Percentiles rank a stretch among this genome's conserved stretches.
Conservation (phyloP, 345 rosid species). For the Passiflora organensis region DNA sequence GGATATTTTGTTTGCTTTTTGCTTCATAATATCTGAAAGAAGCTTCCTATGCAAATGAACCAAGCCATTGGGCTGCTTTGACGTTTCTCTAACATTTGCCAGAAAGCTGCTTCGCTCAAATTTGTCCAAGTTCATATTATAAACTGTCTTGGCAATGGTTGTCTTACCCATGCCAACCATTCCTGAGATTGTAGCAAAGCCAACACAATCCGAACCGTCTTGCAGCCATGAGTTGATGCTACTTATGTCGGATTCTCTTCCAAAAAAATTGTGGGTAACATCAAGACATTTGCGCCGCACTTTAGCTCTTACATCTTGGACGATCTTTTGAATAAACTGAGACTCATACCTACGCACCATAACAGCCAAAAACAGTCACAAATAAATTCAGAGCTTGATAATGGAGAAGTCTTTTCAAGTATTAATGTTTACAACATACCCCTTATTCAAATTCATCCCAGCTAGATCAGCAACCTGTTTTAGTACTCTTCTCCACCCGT, state of each 20-base stretch:
- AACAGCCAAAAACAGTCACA: background rate
- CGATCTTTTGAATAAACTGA: too few species aligned
- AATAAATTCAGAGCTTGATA: background rate
- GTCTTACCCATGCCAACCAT: background rate
- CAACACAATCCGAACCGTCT: background rate
- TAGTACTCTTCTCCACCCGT: background rate
- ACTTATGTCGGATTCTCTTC: background rate
- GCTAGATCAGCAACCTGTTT: background rate
- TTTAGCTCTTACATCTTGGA: too few species aligned
- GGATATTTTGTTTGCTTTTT: background rate
- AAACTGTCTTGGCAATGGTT: background rate
- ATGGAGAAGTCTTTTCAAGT: too few species aligned
- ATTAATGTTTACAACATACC: background rate
- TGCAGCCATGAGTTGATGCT: background rate
- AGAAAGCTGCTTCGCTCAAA: background rate
- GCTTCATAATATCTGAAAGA: background rate
- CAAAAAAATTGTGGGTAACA: too few species aligned
- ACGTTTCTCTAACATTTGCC: background rate
- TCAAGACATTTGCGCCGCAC: too few species aligned
- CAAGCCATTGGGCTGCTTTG: background rate
- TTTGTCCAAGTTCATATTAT: background rate
- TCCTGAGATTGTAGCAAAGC: background rate
- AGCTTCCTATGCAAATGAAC: background rate
- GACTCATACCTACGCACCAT: too few species aligned
- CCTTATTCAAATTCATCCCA: background rate